Evolutionary conservation across 768 basidiomycete species (phyloP), one percentile per base, ranked within the genome.

Genomic region (Boletus rubroflammeus): DNA sequence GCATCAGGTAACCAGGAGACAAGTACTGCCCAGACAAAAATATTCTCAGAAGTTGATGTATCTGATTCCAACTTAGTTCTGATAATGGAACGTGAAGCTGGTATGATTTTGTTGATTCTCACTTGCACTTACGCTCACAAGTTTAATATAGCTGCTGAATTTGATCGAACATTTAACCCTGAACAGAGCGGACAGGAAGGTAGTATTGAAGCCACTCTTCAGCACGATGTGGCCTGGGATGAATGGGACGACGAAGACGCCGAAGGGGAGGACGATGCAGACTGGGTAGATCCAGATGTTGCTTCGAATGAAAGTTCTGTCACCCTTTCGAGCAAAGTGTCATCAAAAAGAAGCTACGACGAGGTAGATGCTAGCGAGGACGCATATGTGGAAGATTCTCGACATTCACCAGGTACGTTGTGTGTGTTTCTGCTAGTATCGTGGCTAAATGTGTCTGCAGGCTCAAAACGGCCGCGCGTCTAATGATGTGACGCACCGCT

Each of bases 221-320:
- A 46, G 26, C 54, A 60, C 17, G 58, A 62, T 2, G 55, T 55
- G 21, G 51, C 50, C 1, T 72, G 69, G 71, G 68, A 71, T 26
- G 65, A 68, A 26, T 71, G 70, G 59, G 57, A 64, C 36, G 65
- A 72, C 28, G 60, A 67, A 14, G 76, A 75, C 43, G 78, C 71
- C n/a, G 80, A 79, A 53, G 78, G 72, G 35, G 82, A 78, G 29
- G 67, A 69, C 13, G 75, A 77, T 23, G 68, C 67, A 36, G 67
- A 67, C 19, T 81, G 78, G 79, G 75, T 73, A 47, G 75, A 78
- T 43, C 72, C 76, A 26, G 80, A 80, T 28, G 73, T 76, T 14
- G 69, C 67, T 8, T 81, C 80, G 15, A 78, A 77, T 53, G 70
- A 80, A 51, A 85, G 78, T 43, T 83, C 79, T 17, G 70, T 75